Evolutionary conservation across 495 filamentous ascomycete genomes (phyloP), one percentile per base, ranked within the genome.

Genomic region (Penicillium manginii): DNA sequence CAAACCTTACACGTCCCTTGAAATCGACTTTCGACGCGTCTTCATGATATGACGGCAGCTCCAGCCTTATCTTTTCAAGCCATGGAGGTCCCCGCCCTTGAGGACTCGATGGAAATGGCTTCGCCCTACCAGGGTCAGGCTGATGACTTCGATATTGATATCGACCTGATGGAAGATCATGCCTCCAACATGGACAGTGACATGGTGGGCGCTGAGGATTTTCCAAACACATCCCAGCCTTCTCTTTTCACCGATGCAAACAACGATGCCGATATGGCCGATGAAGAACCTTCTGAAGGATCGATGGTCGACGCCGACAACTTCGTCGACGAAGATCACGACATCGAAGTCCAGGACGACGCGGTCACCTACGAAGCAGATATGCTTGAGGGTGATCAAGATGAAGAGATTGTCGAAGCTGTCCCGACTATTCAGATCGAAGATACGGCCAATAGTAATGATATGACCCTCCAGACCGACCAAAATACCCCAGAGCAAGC

Each of bases 81-180:
- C 32, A 81, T 79, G 77, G 76, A 79, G 45, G 64, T 71, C n/a
- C 72, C 75, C n/a, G 52, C 55, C 19, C 53, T 66, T 26, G 76
- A 79, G 47, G 76, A 80, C 50, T 74, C 70, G 48, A 87, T 88
- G 84, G 83, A 83, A 56, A 78, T 83, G 70, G 79, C 74, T 17
- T 79, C 78, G 42, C 78, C 78, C 26, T 78, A 78, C 39, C 67
- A 72, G 15, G 78, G 73, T 2, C 72, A 75, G 40, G 82, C 78
- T 42, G 87, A 91, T 65, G 86, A 90, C 60, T 88, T 90, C 53
- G 89, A 91, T 55, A 88, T 91, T 61, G 88, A 91, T 60, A 77
- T 91, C 60, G 88, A 92, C 66, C 74, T 88, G 17, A 82, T 83
- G 66, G 76, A 81, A 53, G 82, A 79, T 42, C 75, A 82, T 29